A percentile compares a stretch with the other conserved stretches of the same genome.
Evolutionary conservation across 2,329 filamentous ascomycete genomes (phyloP).

Genomic region (Pezicula rhizophila): DNA sequence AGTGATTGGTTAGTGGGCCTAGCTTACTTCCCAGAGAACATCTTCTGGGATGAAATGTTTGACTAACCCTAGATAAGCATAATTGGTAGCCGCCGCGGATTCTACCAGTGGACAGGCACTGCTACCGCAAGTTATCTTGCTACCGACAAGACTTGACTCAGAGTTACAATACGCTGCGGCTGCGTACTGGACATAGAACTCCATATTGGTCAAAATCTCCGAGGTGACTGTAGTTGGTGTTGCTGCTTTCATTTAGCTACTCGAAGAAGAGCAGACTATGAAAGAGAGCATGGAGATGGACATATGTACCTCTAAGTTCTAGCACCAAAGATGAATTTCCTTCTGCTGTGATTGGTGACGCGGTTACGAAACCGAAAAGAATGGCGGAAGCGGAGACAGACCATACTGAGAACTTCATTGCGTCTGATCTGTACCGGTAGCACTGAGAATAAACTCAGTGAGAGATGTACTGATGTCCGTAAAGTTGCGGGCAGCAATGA

Average conservation of each 20-base stretch:
- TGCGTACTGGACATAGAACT: constrained; percentile 17
- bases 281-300: too few species aligned
- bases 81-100: constrained; percentile 8
- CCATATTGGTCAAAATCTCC: constrained; percentile 11
- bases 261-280: not conserved
- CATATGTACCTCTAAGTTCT: constrained; percentile 1
- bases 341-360: too few species aligned
- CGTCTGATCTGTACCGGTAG: too few species aligned
- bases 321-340: constrained; percentile 3
- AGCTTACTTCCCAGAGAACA: too few species aligned
- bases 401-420: too few species aligned
- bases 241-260: constrained; percentile 5
- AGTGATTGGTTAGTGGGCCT: too few species aligned
- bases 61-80: constrained; percentile 11
- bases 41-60: too few species aligned
- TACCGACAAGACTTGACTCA: constrained; percentile 1
- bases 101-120: constrained; percentile 15
- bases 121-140: constrained; percentile 12
- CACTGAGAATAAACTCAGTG: too few species aligned
- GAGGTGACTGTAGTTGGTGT: constrained; percentile 16
- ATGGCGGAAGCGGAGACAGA: too few species aligned
- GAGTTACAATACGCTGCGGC: constrained; percentile 21
- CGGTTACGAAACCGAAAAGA: too few species aligned
- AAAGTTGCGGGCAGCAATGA: too few species aligned
- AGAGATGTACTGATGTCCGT: too few species aligned